Conservation (phyloP, 164 flowering plant species). For the Magnolia officinalis region DNA sequence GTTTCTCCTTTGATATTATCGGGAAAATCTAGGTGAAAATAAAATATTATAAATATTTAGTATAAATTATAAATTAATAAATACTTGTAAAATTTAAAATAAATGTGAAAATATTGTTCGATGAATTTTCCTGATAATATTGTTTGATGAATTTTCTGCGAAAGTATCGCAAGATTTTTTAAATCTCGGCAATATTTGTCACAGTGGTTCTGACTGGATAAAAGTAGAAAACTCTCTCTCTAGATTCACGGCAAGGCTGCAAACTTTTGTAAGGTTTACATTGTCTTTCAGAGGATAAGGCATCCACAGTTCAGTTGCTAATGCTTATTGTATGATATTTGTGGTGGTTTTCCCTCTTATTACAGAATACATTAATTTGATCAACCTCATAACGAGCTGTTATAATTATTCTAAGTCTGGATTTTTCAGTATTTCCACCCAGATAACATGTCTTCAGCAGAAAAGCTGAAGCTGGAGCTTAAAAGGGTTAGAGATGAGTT, state of each 20-base stretch:
- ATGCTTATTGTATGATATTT: not conserved
- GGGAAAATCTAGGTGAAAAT: too few relatives aligned
- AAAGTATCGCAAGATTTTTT: too few relatives aligned
- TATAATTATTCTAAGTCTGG: constrained; percentile 1
- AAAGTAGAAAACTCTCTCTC: not conserved
- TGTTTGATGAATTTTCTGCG: too few relatives aligned
- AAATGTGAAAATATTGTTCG: too few relatives aligned
- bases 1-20: too few relatives aligned
- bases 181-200: too few relatives aligned
- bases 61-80: too few relatives aligned
- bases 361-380: not conserved
- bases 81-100: too few relatives aligned
- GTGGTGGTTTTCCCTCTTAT: not conserved
- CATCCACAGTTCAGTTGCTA: not conserved
- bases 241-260: not conserved
- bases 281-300: not conserved
- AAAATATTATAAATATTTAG: too few relatives aligned
- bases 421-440: constrained; percentile 84
- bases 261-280: not conserved
- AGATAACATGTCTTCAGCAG: constrained; percentile 86
- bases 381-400: not conserved
- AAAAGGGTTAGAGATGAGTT: constrained; percentile 77
- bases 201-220: not conserved
- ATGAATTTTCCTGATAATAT: too few relatives aligned
- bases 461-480: constrained; percentile 81